Evolutionary conservation across 179 eudicot species (phyloP).

Genomic region (Vitellaria paradoxa): DNA sequence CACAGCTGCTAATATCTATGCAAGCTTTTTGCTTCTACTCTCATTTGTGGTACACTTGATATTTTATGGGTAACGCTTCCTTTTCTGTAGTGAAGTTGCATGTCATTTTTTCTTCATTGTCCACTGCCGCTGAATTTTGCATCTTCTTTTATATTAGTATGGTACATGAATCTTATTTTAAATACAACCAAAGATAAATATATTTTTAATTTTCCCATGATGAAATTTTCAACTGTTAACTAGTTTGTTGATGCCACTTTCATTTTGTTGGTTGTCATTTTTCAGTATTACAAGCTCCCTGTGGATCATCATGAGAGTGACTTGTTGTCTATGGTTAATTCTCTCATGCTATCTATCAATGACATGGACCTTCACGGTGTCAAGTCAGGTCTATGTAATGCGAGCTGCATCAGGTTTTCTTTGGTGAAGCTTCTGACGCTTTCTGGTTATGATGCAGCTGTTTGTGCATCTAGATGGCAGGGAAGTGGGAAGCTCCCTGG

Average conservation of each 20-base stretch:
- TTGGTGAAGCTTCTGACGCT: slow-evolving; percentile 74
- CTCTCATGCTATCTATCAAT: slow-evolving; percentile 53
- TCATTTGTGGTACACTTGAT: not conserved
- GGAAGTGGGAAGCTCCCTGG: slow-evolving; percentile 79
- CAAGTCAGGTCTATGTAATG: slow-evolving; percentile 63
- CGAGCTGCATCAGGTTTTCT: slow-evolving; percentile 70
- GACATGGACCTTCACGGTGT: slow-evolving; percentile 46
- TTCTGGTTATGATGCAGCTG: slow-evolving; percentile 89
- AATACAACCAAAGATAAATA: too few relatives aligned
- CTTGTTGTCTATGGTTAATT: slow-evolving; percentile 58
- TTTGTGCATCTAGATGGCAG: slow-evolving; percentile 79
- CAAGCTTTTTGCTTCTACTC: not conserved
- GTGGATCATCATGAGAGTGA: slow-evolving; percentile 71
- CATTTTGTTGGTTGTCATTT: slow-evolving; percentile 6
- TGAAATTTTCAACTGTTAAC: not conserved
- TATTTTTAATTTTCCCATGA: too few relatives aligned
- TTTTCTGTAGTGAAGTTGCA: not conserved
- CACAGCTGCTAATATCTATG: not conserved
- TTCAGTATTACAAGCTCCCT: slow-evolving; percentile 62
- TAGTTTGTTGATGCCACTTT: not conserved
- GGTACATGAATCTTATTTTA: too few relatives aligned
- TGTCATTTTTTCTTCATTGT: not conserved
- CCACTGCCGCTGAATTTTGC: too few relatives aligned
- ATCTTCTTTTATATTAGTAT: not conserved
- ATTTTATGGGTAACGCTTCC: not conserved